A percentile compares a stretch with the other conserved stretches of the same genome.
These are phyloP conservation scores for Suhomyces atakaporum DNA, from an alignment of 1,139 yeast genomes.

Conservation along the genomic window DNA sequence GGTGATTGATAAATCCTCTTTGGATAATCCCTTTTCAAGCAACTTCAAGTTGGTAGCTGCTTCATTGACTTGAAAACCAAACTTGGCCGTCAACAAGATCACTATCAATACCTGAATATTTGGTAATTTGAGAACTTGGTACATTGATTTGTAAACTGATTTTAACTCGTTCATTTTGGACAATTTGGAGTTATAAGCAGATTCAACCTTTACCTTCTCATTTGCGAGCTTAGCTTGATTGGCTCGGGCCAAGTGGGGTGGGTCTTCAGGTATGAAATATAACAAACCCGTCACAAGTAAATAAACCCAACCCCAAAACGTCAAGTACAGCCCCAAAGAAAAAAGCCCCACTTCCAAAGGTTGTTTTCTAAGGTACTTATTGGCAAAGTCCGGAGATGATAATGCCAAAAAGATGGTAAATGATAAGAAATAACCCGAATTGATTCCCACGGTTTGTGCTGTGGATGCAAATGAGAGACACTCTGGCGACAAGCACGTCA, in stretches of 20 bases:
- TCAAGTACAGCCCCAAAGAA: slow-evolving; percentile 71
- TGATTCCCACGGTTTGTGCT: slow-evolving; percentile 94
- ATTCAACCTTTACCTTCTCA: slow-evolving; percentile 32
- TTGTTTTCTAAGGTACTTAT: slow-evolving; percentile 65
- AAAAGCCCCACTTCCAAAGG: slow-evolving; percentile 71
- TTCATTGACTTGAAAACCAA: slow-evolving; percentile 95
- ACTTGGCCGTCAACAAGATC: slow-evolving; percentile 76
- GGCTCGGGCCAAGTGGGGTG: slow-evolving; percentile 45
- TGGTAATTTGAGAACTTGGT: slow-evolving; percentile 70
- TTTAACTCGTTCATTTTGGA: slow-evolving; percentile 32
- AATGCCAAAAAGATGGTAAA: slow-evolving; percentile 90
- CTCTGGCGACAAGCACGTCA: slow-evolving; percentile 76
- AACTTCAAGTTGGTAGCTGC: slow-evolving; percentile 91
- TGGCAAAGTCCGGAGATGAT: slow-evolving; percentile 90
- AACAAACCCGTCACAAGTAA: slow-evolving; percentile 66
- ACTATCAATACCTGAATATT: slow-evolving; percentile 74
- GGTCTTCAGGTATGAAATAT: slow-evolving; percentile 66
- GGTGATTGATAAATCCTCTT: slow-evolving; percentile 90
- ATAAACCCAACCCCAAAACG: slow-evolving; percentile 76
- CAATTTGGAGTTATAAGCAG: slow-evolving; percentile 29
- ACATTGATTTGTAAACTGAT: slow-evolving; percentile 74
- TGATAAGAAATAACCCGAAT: slow-evolving; percentile 87
- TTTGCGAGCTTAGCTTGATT: slow-evolving; percentile 43
- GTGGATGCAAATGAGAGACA: slow-evolving; percentile 94
- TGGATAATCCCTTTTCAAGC: slow-evolving; percentile 88